Evolutionary conservation across 306 rosid genomes (phyloP).

Genomic region (Betula pendula): DNA sequence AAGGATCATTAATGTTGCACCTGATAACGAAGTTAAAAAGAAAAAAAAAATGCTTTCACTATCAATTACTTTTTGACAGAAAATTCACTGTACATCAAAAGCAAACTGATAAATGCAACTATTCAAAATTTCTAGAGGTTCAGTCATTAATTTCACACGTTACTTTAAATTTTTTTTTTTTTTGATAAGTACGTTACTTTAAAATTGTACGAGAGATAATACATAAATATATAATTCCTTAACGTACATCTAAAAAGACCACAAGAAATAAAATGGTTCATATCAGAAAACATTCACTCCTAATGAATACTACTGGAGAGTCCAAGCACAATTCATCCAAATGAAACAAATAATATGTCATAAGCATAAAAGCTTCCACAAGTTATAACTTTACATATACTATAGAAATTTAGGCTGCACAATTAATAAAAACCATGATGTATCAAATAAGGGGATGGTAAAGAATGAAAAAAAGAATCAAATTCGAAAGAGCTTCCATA

Average conservation of each 20-base stretch:
- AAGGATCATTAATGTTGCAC: neutral
- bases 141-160: neutral
- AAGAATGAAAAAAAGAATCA: neutral
- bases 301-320: neutral
- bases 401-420: no score
- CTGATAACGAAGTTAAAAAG: neutral
- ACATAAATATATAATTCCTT: neutral
- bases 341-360: neutral
- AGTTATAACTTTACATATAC: neutral
- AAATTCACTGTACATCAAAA: neutral
- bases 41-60: neutral
- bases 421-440: neutral
- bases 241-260: neutral
- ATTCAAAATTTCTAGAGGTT: neutral
- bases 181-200: no score
- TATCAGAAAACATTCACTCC: neutral
- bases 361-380: neutral
- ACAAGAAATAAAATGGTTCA: neutral
- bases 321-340: neutral
- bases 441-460: neutral
- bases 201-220: neutral
- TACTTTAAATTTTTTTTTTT: no score
- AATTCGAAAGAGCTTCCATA: neutral
- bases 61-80: neutral
- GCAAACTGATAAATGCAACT: neutral